Evolutionary conservation across 2,329 filamentous ascomycete genomes (phyloP), one percentile per base, ranked within the genome.

Genomic region (Sporothrix brunneoviolacea): DNA sequence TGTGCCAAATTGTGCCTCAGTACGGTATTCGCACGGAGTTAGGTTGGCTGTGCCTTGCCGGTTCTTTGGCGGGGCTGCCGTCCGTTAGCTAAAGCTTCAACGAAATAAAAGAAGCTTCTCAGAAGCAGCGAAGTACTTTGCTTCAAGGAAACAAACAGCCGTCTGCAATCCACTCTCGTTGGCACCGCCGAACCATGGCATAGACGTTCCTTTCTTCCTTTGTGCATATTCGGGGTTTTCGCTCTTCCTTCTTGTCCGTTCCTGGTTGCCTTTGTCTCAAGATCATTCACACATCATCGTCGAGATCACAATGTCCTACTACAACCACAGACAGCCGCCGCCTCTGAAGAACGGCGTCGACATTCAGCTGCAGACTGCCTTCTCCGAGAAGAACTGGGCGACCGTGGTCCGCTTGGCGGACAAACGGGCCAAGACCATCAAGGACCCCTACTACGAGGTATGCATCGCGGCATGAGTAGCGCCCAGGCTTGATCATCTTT

Each of bases 401-500:
- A 65, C 66, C 15, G 76, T 72, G 48, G 65, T 73, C 22, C 75
- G 72, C 24, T 67, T 80, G 13, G 77, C 78, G 13, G 73, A 76
- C 54, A 74, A 77, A 62, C 68, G 75, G 24, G 66, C 68, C 51
- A 72, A 71, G 56, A 62, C 67, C 2, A 68, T 68, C 37, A 76
- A 77, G 46, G 77, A 80, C 37, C 67, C 73, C 8, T 82, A 81
- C 59, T 81, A 75, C 57, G 71, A 79, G 65, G 76, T 80, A n/a
- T n/a, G n/a, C n/a, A n/a, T n/a, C n/a, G 58, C 53, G 68, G 41
- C 38, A 50, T 36, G 39, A 19, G 21, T 19, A 21, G 8, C 8
- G 13, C n/a, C n/a, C 35, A 18, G n/a, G n/a, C n/a, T n/a, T n/a
- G n/a, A n/a, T n/a, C n/a, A n/a, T n/a, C n/a, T 12, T 4, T n/a